Evolutionary conservation across 306 rosid species (phyloP).

Genomic region (Hylodesmum podocarpum): DNA sequence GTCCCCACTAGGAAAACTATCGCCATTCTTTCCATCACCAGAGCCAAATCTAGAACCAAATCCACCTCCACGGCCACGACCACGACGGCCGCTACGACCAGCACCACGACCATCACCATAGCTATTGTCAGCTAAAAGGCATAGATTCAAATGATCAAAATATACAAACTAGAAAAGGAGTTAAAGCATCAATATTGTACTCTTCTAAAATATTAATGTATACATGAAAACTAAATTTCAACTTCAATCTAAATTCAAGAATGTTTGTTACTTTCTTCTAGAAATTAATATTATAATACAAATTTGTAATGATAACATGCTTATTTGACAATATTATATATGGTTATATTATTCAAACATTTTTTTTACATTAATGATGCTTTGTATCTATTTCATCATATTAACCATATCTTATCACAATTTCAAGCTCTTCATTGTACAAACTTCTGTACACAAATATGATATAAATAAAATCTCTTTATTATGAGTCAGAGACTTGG

Average conservation of each 20-base stretch:
- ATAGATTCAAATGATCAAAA: slow-evolving; percentile 12
- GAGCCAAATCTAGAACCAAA: not conserved
- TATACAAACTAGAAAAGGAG: slow-evolving; percentile 18
- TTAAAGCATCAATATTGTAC: not conserved
- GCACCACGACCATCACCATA: slow-evolving; percentile 11
- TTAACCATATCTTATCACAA: no score
- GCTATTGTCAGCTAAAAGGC: slow-evolving; percentile 30
- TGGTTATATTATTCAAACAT: no score
- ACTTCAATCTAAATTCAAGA: not conserved
- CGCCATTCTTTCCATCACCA: not conserved
- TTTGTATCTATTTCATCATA: no score
- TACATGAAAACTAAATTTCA: not conserved
- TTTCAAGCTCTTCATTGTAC: no score
- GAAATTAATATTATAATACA: not conserved
- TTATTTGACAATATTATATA: not conserved
- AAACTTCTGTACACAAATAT: no score
- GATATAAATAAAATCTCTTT: no score
- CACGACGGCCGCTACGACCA: not conserved
- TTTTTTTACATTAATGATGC: no score
- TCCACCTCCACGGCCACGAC: not conserved
- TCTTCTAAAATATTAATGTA: not conserved
- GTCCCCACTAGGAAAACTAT: slow-evolving; percentile 17
- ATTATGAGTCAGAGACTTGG: not conserved
- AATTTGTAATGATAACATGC: not conserved
- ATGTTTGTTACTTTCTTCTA: not conserved